Evolutionary conservation across 2,329 filamentous ascomycete species (phyloP), one percentile per base, ranked within the genome.

Genomic region (Beauveria sp.): DNA sequence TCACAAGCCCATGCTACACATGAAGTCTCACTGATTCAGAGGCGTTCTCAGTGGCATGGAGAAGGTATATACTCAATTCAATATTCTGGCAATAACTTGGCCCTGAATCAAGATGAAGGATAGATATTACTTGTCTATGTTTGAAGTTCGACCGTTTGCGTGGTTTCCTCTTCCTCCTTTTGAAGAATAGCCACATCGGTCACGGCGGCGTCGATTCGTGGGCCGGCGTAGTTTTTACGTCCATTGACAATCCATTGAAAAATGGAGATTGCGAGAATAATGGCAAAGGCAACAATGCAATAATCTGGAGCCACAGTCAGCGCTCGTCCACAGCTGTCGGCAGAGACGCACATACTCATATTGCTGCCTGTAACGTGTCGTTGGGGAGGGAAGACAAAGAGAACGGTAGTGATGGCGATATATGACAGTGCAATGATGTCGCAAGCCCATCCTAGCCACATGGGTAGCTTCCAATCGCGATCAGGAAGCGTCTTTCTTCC

Each of bases 361-460:
- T 82, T 89, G 65, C 77, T 84, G 2, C 81, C 80, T 0, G 83
- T 83, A 0, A 87, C 85, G 0, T 86, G 87, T 4, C 86, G 68
- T 8, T 79, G 80, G 0, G 89, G 88, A 3, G 89, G 89, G 72
- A 91, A 90, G 22, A 91, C 79, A 73, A 91, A 91, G 0, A 91
- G 77, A 0, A 91, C 83, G 0, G 86, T 90, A 0, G 87, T 90
- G 5, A 91, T 73, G 9, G 83, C 72, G 2, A 87, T 84, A 67
- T 88, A 91, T 0, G 76, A 77, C 22, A 91, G 73, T 1, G 87
- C 87, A 30, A 70, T 65, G 7, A 67, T 65, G 44, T 76, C 70
- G 2, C 64, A 62, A 0, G 65, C 69, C 75, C 75, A 77, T 7
- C 75, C 75, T 1, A 76, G 63, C 67, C 69, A 71, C 5, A 55